Base-by-base conservation (phyloP, 2,329 filamentous ascomycete species). In the Fusarium sp. region DNA sequence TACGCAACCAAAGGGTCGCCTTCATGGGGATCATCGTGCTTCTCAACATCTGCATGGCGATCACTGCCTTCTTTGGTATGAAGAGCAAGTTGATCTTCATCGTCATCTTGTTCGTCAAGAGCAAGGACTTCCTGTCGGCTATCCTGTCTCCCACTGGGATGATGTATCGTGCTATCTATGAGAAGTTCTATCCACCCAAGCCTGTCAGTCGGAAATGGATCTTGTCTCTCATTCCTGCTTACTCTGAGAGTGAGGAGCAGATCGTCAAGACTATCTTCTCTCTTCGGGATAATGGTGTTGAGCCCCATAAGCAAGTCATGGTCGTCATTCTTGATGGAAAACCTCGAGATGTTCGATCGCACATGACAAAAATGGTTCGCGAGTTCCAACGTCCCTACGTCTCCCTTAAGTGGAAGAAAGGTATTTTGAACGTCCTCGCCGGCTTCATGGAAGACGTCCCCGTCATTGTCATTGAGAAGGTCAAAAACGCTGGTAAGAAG, bases 201-300 rank as follows among this genome's bases (percentile, higher is more conserved):
- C 44, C 56, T 9, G 67, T 74, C 8, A 18, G 9, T 0, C 58
- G 59, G 15, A 50, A 50, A 1, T 74, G 72, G 72, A 74, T 74
- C 3, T 32, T 74, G 1, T 74, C 72, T 2, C 73, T 74, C 15
- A 75, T 74, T 1, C 72, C 72, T 7, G 72, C 72, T 1, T 74
- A 74, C 17, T 74, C 72, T 1, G 72, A 74, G n/a, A 74, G 72
- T 4, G 72, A 74, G 27, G 72, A 74, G 10, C 72, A 74, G 18
- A 74, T 74, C 12, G 72, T 74, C 59, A 74, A 74, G 49, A 74
- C 72, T 3, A 65, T 74, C 11, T 74, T 64, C 33, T 74, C 72
- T 3, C 59, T 74, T 4, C 67, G 72, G 0, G 72, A 74, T 9
- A 74, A 74, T 1, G 72, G 60, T 4, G 72, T 75, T 10, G 69